Percentiles rank a stretch among this genome's conserved stretches.
These are phyloP conservation scores for Schizosaccharomyces cryophilus DNA, from an alignment of 805 yeast species.

Conservation along the genomic window DNA sequence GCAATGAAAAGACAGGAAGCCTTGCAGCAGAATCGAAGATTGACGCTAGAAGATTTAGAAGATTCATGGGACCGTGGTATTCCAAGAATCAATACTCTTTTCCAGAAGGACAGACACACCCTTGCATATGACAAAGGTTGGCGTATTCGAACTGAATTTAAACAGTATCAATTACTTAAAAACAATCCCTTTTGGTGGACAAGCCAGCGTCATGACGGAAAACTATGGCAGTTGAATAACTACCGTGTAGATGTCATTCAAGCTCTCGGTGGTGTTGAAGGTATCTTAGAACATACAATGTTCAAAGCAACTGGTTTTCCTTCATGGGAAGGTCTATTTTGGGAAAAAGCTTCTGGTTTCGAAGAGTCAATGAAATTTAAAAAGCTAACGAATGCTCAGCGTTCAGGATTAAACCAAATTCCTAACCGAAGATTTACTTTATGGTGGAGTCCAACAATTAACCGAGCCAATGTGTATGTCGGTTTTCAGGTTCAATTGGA, in stretches of 20 bases:
- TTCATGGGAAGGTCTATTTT: conserved; percentile 94
- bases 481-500: conserved; percentile 93
- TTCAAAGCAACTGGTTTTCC: conserved; percentile 94
- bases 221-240: conserved; percentile 75
- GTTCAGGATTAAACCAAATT: conserved; percentile 89
- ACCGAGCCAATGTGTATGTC: conserved; percentile 90
- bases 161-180: conserved; percentile 43
- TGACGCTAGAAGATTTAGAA: conserved; percentile 82
- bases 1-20: conserved; percentile 79
- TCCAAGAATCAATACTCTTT: conserved; percentile 83
- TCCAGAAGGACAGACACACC: conserved; percentile 86
- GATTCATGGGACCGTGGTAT: conserved; percentile 91
- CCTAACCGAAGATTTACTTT: conserved; percentile 91
- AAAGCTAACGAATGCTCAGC: conserved; percentile 87
- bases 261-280: conserved; percentile 90
- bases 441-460: conserved; percentile 99
- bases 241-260: conserved; percentile 91
- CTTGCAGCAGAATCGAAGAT: conserved; percentile 52
- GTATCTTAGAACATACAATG: conserved; percentile 79
- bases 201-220: conserved; percentile 77
- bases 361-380: conserved; percentile 89
- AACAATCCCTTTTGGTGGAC: conserved; percentile 95
- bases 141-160: conserved; percentile 56
- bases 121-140: conserved; percentile 89
- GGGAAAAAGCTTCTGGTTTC: conserved; percentile 96